These are phyloP conservation scores for Prunus kanzakura DNA, from an alignment of 306 rosid genomes.

Conservation along the genomic window DNA sequence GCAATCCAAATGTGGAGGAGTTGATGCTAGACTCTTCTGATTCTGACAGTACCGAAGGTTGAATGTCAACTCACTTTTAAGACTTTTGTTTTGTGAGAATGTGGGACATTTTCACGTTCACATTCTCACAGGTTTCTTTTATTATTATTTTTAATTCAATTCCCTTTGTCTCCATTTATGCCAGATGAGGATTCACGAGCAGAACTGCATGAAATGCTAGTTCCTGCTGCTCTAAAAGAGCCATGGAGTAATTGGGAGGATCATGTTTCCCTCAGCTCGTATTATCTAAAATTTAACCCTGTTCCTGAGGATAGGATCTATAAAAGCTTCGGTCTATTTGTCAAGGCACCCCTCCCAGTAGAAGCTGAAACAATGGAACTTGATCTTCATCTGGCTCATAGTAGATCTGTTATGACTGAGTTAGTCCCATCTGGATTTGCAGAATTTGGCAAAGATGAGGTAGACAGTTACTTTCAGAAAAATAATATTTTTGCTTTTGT, in stretches of 20 bases:
- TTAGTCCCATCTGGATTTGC: slow-evolving; percentile 62
- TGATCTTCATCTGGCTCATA: slow-evolving; percentile 85
- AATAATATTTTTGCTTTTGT: neutral
- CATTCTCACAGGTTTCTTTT: slow-evolving; percentile 4
- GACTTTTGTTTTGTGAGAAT: slow-evolving; percentile 4
- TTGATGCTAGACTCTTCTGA: slow-evolving; percentile 42
- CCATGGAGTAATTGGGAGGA: slow-evolving; percentile 48
- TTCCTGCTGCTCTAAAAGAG: slow-evolving; percentile 58
- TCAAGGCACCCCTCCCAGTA: slow-evolving; percentile 59
- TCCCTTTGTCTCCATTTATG: slow-evolving; percentile 15
- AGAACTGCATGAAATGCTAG: slow-evolving; percentile 73
- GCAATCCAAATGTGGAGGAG: slow-evolving; percentile 36
- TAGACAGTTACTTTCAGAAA: slow-evolving; percentile 23
- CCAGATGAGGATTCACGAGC: slow-evolving; percentile 58
- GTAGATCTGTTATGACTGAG: slow-evolving; percentile 74
- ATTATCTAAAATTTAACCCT: slow-evolving; percentile 64
- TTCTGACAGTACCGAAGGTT: slow-evolving; percentile 66
- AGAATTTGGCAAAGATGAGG: slow-evolving; percentile 70
- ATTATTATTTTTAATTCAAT: slow-evolving; percentile 11
- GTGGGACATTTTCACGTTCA: too few species aligned
- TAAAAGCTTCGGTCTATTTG: slow-evolving; percentile 69
- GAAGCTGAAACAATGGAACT: slow-evolving; percentile 82
- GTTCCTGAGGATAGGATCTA: slow-evolving; percentile 71
- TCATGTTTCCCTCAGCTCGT: slow-evolving; percentile 46
- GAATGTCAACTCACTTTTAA: slow-evolving; percentile 17